Evolutionary conservation across 306 rosid species (phyloP).

Genomic region (Carpinus fangiana): DNA sequence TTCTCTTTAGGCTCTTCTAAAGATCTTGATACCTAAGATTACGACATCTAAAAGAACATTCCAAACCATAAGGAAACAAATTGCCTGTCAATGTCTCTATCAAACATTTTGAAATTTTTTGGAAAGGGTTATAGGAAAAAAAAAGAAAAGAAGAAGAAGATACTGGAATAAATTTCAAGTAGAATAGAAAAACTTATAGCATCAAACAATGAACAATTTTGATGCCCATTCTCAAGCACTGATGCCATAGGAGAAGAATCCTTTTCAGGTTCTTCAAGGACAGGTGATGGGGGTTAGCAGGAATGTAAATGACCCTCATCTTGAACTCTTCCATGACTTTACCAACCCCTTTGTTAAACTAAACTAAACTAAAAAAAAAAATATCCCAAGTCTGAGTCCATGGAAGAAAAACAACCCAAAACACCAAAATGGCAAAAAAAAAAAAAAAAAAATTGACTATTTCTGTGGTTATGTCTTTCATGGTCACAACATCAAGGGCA

Average conservation of each 20-base stretch:
- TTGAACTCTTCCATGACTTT: slow-evolving; percentile 40
- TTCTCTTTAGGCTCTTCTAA: slow-evolving; percentile 45
- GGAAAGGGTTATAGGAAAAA: neutral
- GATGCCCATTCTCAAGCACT: slow-evolving; percentile 37
- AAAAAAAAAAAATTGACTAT: slow-evolving; percentile 28
- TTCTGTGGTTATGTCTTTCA: slow-evolving; percentile 42
- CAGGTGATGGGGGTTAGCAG: slow-evolving; percentile 50
- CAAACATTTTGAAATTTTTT: neutral
- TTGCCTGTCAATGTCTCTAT: slow-evolving; percentile 1
- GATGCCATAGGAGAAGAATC: slow-evolving; percentile 41
- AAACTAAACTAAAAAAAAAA: too few relatives aligned
- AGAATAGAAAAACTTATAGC: slow-evolving; percentile 26
- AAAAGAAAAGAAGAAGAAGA: neutral
- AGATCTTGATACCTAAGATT: slow-evolving; percentile 38
- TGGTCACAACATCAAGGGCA: slow-evolving; percentile 32
- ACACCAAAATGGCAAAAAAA: slow-evolving; percentile 8
- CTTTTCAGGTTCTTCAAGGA: slow-evolving; percentile 49
- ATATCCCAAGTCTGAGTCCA: neutral
- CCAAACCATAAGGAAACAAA: slow-evolving; percentile 1
- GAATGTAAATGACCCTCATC: slow-evolving; percentile 45
- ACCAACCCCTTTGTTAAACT: slow-evolving; percentile 50
- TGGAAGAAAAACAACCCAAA: neutral
- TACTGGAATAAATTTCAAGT: neutral
- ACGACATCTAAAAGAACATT: slow-evolving; percentile 1
- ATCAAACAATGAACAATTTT: slow-evolving; percentile 44